Evolutionary conservation across 768 basidiomycete genomes (phyloP), one percentile per base, ranked within the genome.

Genomic region (Pisolithus albus): DNA sequence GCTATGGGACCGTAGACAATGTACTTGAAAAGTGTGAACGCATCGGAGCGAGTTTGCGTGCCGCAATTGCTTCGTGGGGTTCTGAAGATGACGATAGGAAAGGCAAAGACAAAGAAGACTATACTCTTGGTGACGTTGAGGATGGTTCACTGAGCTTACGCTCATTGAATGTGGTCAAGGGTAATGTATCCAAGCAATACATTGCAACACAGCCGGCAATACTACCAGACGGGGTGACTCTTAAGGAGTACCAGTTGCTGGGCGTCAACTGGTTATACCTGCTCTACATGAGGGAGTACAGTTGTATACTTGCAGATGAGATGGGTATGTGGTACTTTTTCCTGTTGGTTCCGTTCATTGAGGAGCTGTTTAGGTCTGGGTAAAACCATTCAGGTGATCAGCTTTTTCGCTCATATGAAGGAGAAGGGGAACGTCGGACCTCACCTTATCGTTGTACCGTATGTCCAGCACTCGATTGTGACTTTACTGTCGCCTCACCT

Each of bases 321-420:
- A 99, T 99, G 96, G 95, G 95, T 90, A 68, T 60, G 81, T 76
- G 30, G 39, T 23, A 47, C 39, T 21, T 11, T 11, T 5, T 1
- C 36, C 6, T 21, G 34, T 34, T 11, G 46, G 6, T 50, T 16
- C 32, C 40, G 52, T 18, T 49, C 50, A 24, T 44, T 46, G 39
- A 47, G 46, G 26, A 23, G 28, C 28, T 26, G 44, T 15, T 5
- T 49, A 96, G 95, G 95, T 62, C 83, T 99, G 56, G 96, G 96
- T 24, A 99, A 99, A 76, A 99, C 96, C 2, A 88, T 95, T 37
- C 96, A 99, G 71, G 96, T 99, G 50, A 99, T 99, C 66, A 88
- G 93, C 50, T 96, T 99, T 73, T 81, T 98, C 55, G 89, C 94
- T 4, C 78, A 88, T 60, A 75, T 98, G 47, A 90, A 88, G 64